These are phyloP conservation scores for Phaeotremella fagi DNA, from an alignment of 768 basidiomycete genomes.

Conservation along the genomic window DNA sequence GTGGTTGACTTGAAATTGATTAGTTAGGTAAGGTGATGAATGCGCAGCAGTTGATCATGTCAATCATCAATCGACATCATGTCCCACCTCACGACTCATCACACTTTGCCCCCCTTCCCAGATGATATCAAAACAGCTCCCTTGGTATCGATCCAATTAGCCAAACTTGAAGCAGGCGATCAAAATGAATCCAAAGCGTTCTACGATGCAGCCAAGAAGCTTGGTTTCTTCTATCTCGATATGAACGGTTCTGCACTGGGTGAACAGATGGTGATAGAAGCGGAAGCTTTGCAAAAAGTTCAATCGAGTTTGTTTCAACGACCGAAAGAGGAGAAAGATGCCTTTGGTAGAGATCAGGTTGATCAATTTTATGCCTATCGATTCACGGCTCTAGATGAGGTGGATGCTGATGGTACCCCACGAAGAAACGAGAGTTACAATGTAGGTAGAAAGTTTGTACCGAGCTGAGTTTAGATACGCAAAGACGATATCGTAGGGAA, in stretches of 20 bases:
- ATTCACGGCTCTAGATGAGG: background rate
- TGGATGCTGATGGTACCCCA: constrained; percentile 10
- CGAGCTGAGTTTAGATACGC: constrained; percentile 5
- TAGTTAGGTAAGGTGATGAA: too few relatives aligned
- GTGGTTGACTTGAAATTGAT: too few relatives aligned
- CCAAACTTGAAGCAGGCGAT: constrained; percentile 18
- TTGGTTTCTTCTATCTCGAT: constrained; percentile 32
- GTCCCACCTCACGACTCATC: constrained; percentile 15
- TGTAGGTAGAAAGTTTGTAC: too few relatives aligned
- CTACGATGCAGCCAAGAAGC: constrained; percentile 16
- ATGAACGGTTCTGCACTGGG: constrained; percentile 19
- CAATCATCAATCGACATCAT: background rate
- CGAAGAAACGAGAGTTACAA: constrained; percentile 22
- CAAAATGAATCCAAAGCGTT: constrained; percentile 8
- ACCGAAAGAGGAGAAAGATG: constrained; percentile 23
- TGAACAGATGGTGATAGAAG: constrained; percentile 15
- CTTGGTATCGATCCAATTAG: constrained; percentile 15
- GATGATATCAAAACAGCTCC: constrained; percentile 16
- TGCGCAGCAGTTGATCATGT: background rate
- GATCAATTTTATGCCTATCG: constrained; percentile 28
- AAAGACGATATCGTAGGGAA: constrained; percentile 28
- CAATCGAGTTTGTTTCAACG: constrained; percentile 20
- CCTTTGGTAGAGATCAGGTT: constrained; percentile 17
- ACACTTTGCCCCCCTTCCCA: constrained; percentile 22
- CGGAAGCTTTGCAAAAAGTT: constrained; percentile 16